Evolutionary conservation across 2,329 filamentous ascomycete species (phyloP).

Genomic region (Fusarium tjaetaba): DNA sequence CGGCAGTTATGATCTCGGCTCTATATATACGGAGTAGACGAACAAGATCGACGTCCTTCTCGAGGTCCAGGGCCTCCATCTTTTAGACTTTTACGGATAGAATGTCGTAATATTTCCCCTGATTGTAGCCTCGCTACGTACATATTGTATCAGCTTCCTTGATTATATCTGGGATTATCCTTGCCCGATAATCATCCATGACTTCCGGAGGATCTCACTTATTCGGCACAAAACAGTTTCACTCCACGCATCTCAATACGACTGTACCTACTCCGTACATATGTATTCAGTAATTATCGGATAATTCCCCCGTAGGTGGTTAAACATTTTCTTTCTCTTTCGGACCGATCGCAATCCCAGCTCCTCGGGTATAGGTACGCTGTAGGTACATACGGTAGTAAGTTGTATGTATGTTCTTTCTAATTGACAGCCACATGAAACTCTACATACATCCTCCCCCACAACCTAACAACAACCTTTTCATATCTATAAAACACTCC

Average conservation of each 20-base stretch:
- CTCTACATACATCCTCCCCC: conserved; percentile 10
- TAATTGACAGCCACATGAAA: conserved; percentile 24
- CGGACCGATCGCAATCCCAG: neutral
- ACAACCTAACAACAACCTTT: neutral
- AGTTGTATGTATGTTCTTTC: neutral
- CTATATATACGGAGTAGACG: neutral
- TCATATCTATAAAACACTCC: conserved; percentile 20
- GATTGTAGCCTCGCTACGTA: conserved; percentile 7
- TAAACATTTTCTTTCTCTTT: conserved; percentile 14
- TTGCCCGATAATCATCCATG: neutral
- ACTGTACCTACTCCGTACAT: neutral
- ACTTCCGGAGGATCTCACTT: neutral
- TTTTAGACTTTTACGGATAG: conserved; percentile 9
- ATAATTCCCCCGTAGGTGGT: neutral
- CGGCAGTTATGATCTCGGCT: neutral
- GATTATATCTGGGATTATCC: neutral
- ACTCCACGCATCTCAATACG: neutral
- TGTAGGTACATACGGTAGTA: neutral
- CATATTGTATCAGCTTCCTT: conserved; percentile 8
- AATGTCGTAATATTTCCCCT: neutral
- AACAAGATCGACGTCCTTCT: conserved; percentile 8
- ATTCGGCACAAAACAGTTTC: conserved; percentile 4
- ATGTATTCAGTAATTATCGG: neutral
- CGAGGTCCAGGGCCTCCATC: neutral
- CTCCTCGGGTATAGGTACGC: neutral